Evolutionary conservation across 805 yeast species (phyloP).

Genomic region (Candida peoriensis): DNA sequence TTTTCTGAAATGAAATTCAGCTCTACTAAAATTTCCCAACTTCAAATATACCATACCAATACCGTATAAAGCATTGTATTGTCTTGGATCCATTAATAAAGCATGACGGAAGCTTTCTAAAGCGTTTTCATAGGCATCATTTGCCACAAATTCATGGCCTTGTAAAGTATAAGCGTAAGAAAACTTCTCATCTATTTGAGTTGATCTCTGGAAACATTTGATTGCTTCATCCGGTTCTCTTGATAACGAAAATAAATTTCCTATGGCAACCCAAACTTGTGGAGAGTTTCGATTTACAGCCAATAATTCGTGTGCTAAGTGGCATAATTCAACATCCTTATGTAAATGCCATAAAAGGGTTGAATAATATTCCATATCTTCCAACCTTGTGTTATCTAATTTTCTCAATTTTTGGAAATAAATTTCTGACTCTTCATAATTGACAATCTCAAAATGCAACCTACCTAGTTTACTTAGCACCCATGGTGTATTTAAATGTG

Average conservation of each 20-base stretch:
- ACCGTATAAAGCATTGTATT: conserved; percentile 93
- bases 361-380: conserved; percentile 89
- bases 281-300: conserved; percentile 62
- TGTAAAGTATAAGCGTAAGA: conserved; percentile 89
- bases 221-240: conserved; percentile 89
- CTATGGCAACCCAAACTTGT: conserved; percentile 88
- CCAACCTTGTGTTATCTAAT: conserved; percentile 70
- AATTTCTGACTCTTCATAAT: conserved; percentile 69
- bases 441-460: conserved; percentile 80
- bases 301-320: conserved; percentile 73
- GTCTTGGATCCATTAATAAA: conserved; percentile 68
- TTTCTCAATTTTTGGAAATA: conserved; percentile 59
- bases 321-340: conserved; percentile 72
- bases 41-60: conserved; percentile 90
- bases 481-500: conserved; percentile 74
- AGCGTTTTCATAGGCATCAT: conserved; percentile 88
- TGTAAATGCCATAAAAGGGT: conserved; percentile 92
- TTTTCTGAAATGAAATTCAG: conserved; percentile 81
- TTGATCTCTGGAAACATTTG: conserved; percentile 77
- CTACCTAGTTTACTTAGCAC: conserved; percentile 77
- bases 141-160: conserved; percentile 88
- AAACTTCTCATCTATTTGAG: conserved; percentile 58
- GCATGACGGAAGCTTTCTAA: conserved; percentile 78
- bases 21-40: conserved; percentile 76
- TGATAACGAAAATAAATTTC: conserved; percentile 78